Conservation (phyloP, 2,329 filamentous ascomycete genomes). For the Leptographium lundbergii region DNA sequence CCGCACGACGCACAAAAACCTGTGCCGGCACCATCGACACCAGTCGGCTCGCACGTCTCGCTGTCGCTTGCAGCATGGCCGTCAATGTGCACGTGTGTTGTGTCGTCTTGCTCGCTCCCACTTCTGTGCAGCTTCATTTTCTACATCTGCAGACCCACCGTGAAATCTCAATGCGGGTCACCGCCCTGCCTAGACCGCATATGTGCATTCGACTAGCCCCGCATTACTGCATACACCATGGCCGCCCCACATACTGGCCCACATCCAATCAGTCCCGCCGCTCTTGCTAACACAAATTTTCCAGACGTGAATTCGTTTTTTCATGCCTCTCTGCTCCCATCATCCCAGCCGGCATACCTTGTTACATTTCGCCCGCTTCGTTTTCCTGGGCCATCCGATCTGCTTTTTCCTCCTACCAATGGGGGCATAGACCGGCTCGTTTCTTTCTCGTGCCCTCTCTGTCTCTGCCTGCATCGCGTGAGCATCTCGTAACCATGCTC, state of each 20-base stretch:
- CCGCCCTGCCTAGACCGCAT: neutral
- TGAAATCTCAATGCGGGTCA: neutral
- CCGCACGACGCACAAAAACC: neutral
- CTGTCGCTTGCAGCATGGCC: slow-evolving; percentile 7
- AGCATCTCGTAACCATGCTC: slow-evolving; percentile 17
- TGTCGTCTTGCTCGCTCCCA: neutral
- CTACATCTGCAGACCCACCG: neutral
- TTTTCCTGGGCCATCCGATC: neutral
- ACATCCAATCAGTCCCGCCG: no score
- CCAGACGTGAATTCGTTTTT: neutral
- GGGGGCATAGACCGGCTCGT: neutral
- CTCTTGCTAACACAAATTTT: neutral
- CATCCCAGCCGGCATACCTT: neutral
- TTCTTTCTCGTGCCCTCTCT: neutral
- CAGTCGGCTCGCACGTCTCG: slow-evolving; percentile 4
- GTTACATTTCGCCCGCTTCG: neutral
- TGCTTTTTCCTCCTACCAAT: neutral
- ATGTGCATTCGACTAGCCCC: no score
- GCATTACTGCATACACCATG: no score
- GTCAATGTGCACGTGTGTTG: neutral
- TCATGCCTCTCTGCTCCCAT: neutral
- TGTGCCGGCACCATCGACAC: neutral
- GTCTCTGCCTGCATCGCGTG: slow-evolving; percentile 8
- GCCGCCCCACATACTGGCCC: neutral
- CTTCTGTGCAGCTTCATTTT: neutral